These are phyloP conservation scores for Pichia sp. DNA, from an alignment of 1,139 yeast genomes.

Conservation along the genomic window DNA sequence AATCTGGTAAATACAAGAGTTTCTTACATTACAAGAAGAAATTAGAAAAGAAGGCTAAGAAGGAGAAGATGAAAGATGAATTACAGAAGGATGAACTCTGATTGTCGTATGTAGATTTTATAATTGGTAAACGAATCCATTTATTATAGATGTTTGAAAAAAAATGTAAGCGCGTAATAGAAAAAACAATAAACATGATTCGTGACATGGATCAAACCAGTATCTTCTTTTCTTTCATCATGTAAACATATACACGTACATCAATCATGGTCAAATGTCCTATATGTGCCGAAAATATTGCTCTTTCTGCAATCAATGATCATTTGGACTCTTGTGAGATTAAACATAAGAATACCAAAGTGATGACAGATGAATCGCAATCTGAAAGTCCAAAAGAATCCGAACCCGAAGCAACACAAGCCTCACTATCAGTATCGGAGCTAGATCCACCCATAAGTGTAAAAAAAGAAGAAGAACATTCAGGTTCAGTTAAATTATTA, in stretches of 20 bases:
- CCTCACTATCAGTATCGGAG: neutral
- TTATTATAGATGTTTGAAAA: too few relatives aligned
- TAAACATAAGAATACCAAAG: constrained; percentile 3
- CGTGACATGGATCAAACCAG: too few relatives aligned
- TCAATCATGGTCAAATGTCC: constrained; percentile 30
- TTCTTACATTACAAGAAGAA: constrained; percentile 19
- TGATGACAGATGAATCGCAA: neutral
- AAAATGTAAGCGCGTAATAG: too few relatives aligned
- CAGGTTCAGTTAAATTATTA: constrained; percentile 10
- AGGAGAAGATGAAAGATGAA: constrained; percentile 4
- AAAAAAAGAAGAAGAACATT: neutral
- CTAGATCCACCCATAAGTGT: too few relatives aligned
- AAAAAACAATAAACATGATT: too few relatives aligned
- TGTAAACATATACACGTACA: too few relatives aligned
- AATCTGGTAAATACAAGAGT: constrained; percentile 21
- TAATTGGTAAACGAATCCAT: too few relatives aligned
- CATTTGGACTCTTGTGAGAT: constrained; percentile 29
- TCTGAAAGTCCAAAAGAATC: neutral
- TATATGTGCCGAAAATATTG: constrained; percentile 26
- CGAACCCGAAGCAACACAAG: neutral
- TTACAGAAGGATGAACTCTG: constrained; percentile 20
- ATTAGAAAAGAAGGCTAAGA: constrained; percentile 7
- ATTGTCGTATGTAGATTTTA: too few relatives aligned
- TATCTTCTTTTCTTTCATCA: neutral
- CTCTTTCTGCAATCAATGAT: constrained; percentile 24